Evolutionary conservation across 2,329 filamentous ascomycete genomes (phyloP).

Genomic region (Decorospora gaudefroyi): DNA sequence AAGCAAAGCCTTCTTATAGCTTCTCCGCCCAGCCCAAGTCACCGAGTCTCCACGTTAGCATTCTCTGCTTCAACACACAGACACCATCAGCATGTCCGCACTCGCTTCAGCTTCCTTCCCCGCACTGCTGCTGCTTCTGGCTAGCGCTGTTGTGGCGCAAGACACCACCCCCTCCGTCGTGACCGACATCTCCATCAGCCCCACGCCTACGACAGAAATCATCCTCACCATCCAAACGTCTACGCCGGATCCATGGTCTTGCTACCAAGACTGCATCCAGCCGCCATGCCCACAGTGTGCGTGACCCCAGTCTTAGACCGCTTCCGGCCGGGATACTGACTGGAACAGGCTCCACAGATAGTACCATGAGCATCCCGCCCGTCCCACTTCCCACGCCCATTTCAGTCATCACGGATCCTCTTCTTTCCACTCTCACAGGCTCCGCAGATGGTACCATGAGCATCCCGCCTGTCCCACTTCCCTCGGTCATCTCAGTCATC

Average conservation of each 20-base stretch:
- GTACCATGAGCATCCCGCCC: constrained; percentile 16
- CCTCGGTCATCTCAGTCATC: constrained; percentile 11
- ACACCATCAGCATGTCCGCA: constrained; percentile 33
- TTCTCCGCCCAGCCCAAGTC: neutral
- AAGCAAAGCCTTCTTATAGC: constrained; percentile 1
- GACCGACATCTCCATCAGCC: constrained; percentile 18
- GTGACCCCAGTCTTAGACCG: constrained; percentile 1
- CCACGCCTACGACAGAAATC: constrained; percentile 24
- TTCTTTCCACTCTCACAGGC: constrained; percentile 4
- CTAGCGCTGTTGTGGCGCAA: constrained; percentile 29
- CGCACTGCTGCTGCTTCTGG: constrained; percentile 37
- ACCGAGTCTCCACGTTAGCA: neutral
- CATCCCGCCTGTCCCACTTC: constrained; percentile 14
- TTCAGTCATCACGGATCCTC: neutral
- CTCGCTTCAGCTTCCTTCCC: constrained; percentile 25
- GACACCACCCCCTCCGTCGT: constrained; percentile 17
- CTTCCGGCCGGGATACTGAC: constrained; percentile 7
- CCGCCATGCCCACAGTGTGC: constrained; percentile 37
- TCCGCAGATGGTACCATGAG: constrained; percentile 18
- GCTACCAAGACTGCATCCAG: constrained; percentile 35
- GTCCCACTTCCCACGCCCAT: constrained; percentile 3
- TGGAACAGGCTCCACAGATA: constrained; percentile 11
- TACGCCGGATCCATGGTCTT: constrained; percentile 23
- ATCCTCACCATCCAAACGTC: constrained; percentile 39
- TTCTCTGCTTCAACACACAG: neutral